Conservation (phyloP, 2,329 filamentous ascomycete genomes). For the Scedosporium minutisporum region DNA sequence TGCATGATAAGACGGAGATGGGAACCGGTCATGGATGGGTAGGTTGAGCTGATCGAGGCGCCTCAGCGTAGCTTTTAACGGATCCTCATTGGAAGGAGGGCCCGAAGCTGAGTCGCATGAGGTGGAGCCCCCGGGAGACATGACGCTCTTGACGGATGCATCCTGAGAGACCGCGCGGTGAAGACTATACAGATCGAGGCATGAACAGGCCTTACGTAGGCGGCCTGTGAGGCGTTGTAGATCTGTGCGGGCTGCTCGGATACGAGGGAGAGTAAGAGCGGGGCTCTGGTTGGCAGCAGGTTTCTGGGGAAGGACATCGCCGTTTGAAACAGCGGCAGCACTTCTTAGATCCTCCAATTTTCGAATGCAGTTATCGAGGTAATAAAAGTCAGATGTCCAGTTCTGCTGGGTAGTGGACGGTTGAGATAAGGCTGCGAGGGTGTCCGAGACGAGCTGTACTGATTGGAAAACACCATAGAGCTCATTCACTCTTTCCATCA, state of each 20-base stretch:
- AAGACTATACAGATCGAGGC: neutral
- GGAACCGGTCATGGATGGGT: neutral
- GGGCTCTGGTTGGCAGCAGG: too few species aligned
- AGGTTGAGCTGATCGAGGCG: neutral
- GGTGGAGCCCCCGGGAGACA: too few species aligned
- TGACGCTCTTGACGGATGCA: neutral
- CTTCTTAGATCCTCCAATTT: neutral
- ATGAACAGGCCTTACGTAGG: neutral
- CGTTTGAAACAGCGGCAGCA: neutral
- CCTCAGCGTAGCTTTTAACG: neutral
- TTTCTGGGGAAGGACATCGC: neutral
- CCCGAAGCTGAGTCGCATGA: neutral
- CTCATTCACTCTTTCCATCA: neutral
- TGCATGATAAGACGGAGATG: neutral
- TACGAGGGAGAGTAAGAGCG: neutral
- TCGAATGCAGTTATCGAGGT: neutral
- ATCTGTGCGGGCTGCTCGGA: neutral
- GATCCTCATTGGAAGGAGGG: neutral
- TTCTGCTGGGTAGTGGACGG: neutral
- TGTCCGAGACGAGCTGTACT: neutral
- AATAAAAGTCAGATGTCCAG: neutral
- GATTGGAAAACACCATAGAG: neutral
- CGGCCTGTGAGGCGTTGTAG: neutral
- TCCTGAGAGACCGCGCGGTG: neutral
- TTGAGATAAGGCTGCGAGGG: neutral